Evolutionary conservation across 768 basidiomycete species (phyloP).

Genomic region (Termitomyces titanicus): DNA sequence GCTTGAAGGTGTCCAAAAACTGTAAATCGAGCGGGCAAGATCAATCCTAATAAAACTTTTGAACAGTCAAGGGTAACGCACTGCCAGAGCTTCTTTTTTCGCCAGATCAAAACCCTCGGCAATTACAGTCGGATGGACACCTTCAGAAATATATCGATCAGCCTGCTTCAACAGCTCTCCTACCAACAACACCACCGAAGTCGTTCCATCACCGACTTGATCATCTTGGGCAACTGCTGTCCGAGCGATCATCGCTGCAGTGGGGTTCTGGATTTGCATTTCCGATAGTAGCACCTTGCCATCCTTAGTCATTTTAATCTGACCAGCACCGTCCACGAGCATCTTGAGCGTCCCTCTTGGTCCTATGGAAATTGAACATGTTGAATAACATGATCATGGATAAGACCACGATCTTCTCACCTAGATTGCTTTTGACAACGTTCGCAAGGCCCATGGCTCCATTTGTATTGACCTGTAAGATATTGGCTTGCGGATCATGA

Average conservation of each 20-base stretch:
- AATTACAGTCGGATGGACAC: constrained; percentile 96
- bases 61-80: constrained; percentile 35
- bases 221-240: constrained; percentile 99
- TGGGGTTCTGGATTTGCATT: constrained; percentile 99
- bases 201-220: constrained; percentile 98
- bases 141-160: constrained; percentile 96
- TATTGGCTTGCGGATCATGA: constrained; percentile 8
- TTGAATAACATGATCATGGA: not conserved
- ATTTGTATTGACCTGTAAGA: constrained; percentile 75
- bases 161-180: constrained; percentile 96
- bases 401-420: constrained; percentile 38
- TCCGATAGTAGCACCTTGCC: constrained; percentile 97
- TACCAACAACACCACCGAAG: constrained; percentile 92
- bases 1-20: constrained; percentile 94
- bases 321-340: constrained; percentile 97
- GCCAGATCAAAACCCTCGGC: constrained; percentile 95
- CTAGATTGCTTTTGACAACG: constrained; percentile 96
- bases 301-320: constrained; percentile 99
- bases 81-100: constrained; percentile 89
- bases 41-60: constrained; percentile 1
- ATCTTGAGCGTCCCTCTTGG: constrained; percentile 98
- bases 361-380: constrained; percentile 42
- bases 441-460: constrained; percentile 97
- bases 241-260: constrained; percentile 97
- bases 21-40: constrained; percentile 27